Percentiles rank a stretch among this genome's conserved stretches.
phyloP scores from a whole-genome alignment of 192 early-diverging fungal genomes.

The Coemansia sp. region DNA sequence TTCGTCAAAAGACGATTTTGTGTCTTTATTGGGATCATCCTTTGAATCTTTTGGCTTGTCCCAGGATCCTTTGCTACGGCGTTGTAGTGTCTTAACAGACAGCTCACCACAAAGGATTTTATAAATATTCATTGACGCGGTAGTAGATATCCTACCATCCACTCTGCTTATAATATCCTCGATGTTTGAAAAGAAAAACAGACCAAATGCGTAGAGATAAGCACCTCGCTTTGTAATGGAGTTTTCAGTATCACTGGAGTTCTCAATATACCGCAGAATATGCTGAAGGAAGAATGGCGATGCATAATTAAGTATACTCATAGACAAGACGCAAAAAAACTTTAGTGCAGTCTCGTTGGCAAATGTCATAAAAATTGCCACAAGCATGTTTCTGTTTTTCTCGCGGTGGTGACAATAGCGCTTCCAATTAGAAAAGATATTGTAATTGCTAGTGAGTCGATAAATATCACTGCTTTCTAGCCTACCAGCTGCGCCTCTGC shows the following conservation, averaged over 20 bases:
- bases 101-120: conserved; percentile 61
- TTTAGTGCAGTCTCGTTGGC: conserved; percentile 30
- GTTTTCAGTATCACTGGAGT: conserved; percentile 16
- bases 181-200: conserved; percentile 55
- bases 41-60: conserved; percentile 35
- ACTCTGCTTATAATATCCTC: conserved; percentile 56
- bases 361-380: conserved; percentile 28
- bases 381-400: conserved; percentile 7
- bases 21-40: conserved; percentile 9
- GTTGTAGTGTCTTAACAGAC: conserved; percentile 57
- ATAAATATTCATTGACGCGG: conserved; percentile 57
- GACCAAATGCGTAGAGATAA: conserved; percentile 61
- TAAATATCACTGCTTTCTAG: conserved; percentile 9
- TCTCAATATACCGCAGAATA: conserved; percentile 55
- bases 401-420: conserved; percentile 1
- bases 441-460: background rate
- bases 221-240: conserved; percentile 16
- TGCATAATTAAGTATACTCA: conserved; percentile 37
- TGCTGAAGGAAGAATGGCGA: conserved; percentile 58
- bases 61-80: conserved; percentile 35
- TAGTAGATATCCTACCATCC: conserved; percentile 57
- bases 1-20: conserved; percentile 26
- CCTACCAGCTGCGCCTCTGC: background rate
- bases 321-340: conserved; percentile 12
- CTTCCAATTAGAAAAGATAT: conserved; percentile 16